Evolutionary conservation across 1,284 basidiomycete genomes (phyloP), one percentile per base, ranked within the genome.

Genomic region (Leccinum subfulvum): DNA sequence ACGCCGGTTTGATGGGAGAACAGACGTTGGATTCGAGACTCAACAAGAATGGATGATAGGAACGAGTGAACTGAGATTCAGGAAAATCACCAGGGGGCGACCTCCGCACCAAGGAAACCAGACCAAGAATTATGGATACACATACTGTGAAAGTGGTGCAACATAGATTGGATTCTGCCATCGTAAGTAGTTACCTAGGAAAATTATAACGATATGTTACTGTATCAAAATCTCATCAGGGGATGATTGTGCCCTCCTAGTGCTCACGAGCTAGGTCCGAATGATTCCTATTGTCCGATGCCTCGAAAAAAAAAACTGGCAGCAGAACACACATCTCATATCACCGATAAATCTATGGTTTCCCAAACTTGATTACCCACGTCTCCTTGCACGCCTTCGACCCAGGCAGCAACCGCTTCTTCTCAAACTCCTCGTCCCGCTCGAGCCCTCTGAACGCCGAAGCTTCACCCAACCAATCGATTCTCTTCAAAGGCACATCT

Each of bases 401-500:
- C 53, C 74, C 77, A 18, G 84, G 85, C 21, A 86, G 64, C 52
- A 81, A 62, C 63, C 84, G 78, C 64, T 74, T 68, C 68, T 81
- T 83, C 62, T 77, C 77, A 68, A 81, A 87, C 3, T 81, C 82
- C 21, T 83, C 83, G 62, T 86, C 81, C 70, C 76, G 81, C 66
- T 84, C 81, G 64, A 89, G 67, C 1, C 87, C 87, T 62, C 78
- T 82, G 70, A 89, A 88, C 28, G 82, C 71, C 2, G 82, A 82
- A 35, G 64, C 69, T 41, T 82, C 81, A 3, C 85, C 86, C 14
- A 89, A 69, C 75, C 79, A 85, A 72, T 89, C 87, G 18, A 88
- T 82, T 64, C 87, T 75, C 71, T 79, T 85, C 49, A 82, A 62
- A 62, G 67, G 67, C 30, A 35, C 55, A 39, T 72, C 71, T 54